Conservation (phyloP, 169 alveolate genomes). For the Plasmodium inui region DNA sequence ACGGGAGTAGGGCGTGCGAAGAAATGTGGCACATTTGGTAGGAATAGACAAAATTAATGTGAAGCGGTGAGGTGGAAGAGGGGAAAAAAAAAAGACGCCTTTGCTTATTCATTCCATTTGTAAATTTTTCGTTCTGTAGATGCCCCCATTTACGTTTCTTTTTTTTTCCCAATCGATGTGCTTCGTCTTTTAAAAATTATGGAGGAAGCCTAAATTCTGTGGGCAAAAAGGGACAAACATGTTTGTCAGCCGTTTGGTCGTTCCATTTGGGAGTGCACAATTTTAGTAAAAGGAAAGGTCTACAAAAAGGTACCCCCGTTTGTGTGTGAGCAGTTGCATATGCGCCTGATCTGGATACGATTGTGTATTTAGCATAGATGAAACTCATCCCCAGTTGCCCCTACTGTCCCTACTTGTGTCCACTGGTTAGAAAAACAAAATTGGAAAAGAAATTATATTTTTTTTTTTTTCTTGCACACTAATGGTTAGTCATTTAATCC, state of each 20-base stretch:
- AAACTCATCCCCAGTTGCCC: neutral
- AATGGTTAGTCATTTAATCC: neutral
- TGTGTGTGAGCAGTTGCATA: neutral
- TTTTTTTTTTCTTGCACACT: neutral
- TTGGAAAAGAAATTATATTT: neutral
- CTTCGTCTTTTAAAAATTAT: constrained; percentile 16
- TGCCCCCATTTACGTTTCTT: neutral
- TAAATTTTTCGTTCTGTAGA: neutral
- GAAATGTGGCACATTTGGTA: neutral
- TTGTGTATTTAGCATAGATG: neutral
- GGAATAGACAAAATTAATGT: neutral
- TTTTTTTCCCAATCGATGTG: neutral
- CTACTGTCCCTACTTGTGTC: neutral
- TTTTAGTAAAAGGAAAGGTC: neutral
- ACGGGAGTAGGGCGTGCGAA: neutral
- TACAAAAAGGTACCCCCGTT: neutral
- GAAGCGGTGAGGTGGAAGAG: neutral
- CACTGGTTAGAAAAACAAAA: neutral
- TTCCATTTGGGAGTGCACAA: constrained; percentile 4
- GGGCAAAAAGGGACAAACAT: neutral
- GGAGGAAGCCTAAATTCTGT: neutral
- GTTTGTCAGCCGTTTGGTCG: neutral
- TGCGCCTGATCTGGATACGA: neutral
- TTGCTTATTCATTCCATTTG: neutral
- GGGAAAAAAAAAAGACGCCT: neutral